Evolutionary conservation across 257 asterid genomes (phyloP).

Genomic region (Solanum tacnaense): DNA sequence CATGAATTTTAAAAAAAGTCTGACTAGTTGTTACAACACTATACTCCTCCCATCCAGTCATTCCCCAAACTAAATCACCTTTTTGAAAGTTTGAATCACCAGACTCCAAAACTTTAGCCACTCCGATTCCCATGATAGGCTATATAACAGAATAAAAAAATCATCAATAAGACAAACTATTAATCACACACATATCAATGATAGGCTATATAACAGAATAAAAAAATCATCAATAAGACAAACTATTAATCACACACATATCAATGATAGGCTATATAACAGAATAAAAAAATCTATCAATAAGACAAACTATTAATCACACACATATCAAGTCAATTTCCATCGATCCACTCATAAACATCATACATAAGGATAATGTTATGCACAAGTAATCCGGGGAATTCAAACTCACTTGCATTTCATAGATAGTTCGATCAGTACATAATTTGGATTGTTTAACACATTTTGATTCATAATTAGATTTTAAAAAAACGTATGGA

Average conservation of each 20-base stretch:
- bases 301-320: neutral
- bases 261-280: constrained; percentile 1
- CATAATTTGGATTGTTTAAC: too few species aligned
- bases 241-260: neutral
- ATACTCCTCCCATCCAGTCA: constrained; percentile 30
- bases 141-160: neutral
- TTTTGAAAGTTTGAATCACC: constrained; percentile 7
- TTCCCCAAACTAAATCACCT: constrained; percentile 21
- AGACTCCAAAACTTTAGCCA: constrained; percentile 21
- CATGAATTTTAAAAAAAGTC: constrained; percentile 10
- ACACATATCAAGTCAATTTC: neutral
- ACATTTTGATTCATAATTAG: too few species aligned
- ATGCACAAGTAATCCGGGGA: neutral
- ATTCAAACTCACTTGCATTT: neutral
- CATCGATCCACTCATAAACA: neutral
- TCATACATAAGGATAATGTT: neutral
- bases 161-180: neutral
- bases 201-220: constrained; percentile 3
- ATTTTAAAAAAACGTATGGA: too few species aligned
- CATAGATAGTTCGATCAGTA: neutral
- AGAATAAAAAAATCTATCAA: neutral
- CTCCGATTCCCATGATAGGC: constrained; percentile 23
- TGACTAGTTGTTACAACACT: neutral
- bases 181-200: neutral
- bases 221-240: neutral